phyloP scores from a whole-genome alignment of 2,329 filamentous ascomycete species.

The Fonsecaea multimorphosa region DNA sequence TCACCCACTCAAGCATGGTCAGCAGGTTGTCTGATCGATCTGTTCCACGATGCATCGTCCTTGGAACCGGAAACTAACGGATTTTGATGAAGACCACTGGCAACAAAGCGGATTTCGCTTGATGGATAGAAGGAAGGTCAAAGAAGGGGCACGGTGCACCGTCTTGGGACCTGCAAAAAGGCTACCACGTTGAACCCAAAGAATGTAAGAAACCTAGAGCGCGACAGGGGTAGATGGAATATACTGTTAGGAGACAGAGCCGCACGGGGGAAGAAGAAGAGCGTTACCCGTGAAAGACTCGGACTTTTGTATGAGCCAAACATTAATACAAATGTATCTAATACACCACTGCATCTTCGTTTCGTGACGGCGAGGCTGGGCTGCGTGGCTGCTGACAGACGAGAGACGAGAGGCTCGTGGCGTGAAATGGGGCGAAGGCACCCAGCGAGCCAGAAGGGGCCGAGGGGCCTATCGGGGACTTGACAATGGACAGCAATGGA shows the following conservation, averaged over 20 bases:
- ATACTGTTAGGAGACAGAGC: conserved; percentile 3
- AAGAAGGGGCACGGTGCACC: not conserved
- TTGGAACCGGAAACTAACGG: conserved; percentile 27
- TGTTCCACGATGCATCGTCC: conserved; percentile 82
- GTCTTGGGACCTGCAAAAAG: not conserved
- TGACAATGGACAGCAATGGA: no score
- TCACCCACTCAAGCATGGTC: conserved; percentile 97
- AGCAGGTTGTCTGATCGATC: conserved; percentile 87
- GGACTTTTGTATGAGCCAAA: not conserved
- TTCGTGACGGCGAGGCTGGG: not conserved
- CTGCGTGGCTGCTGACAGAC: no score
- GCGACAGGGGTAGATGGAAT: not conserved
- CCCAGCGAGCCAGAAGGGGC: no score
- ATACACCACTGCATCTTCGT: not conserved
- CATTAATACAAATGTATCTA: not conserved
- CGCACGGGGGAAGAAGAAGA: not conserved
- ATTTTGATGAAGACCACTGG: conserved; percentile 3
- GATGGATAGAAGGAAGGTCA: not conserved
- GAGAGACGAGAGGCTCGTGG: not conserved
- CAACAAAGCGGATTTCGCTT: not conserved
- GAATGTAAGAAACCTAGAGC: conserved; percentile 3
- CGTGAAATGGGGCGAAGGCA: conserved; percentile 1
- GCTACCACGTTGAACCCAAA: conserved; percentile 1
- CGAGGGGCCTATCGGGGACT: not conserved
- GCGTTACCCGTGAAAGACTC: not conserved